A percentile compares a stretch with the other conserved stretches of the same genome.
phyloP scores from a whole-genome alignment of 345 rosid genomes.

The Firmiana major region DNA sequence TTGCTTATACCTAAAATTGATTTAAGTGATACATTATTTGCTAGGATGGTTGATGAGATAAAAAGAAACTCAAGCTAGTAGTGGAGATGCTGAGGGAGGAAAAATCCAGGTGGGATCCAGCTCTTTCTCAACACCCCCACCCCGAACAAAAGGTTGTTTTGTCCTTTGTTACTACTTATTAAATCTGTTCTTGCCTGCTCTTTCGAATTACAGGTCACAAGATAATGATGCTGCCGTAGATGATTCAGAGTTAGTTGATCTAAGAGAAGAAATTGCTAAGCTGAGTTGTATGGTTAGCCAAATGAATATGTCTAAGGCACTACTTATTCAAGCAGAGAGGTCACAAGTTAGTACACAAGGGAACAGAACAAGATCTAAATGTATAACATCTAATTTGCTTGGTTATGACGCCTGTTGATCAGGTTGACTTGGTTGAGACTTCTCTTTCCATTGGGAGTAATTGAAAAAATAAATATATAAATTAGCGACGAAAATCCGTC shows the following conservation, averaged over 20 bases:
- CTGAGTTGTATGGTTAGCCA: constrained; percentile 57
- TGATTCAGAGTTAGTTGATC: constrained; percentile 61
- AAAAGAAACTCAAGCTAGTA: constrained; percentile 57
- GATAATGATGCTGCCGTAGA: constrained; percentile 50
- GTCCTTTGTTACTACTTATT: constrained; percentile 5
- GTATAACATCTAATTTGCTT: constrained; percentile 16
- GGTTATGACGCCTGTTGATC: constrained; percentile 20
- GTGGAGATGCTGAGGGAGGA: constrained; percentile 53
- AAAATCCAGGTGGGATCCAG: constrained; percentile 39
- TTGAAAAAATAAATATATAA: too few species aligned
- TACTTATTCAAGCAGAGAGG: constrained; percentile 36
- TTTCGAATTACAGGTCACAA: constrained; percentile 40
- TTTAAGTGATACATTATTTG: background rate
- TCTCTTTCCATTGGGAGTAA: constrained; percentile 41
- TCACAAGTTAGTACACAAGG: constrained; percentile 31
- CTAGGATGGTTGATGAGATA: constrained; percentile 68
- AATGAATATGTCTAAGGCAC: constrained; percentile 51
- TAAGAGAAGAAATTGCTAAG: constrained; percentile 62
- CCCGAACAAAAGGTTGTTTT: background rate
- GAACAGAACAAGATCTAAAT: background rate
- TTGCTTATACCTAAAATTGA: background rate
- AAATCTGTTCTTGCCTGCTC: background rate
- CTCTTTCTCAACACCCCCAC: background rate
- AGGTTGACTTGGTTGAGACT: constrained; percentile 40
- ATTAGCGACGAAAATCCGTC: too few species aligned